phyloP scores from a whole-genome alignment of 176 grass and related monocot genomes.

The Avena eriantha region DNA sequence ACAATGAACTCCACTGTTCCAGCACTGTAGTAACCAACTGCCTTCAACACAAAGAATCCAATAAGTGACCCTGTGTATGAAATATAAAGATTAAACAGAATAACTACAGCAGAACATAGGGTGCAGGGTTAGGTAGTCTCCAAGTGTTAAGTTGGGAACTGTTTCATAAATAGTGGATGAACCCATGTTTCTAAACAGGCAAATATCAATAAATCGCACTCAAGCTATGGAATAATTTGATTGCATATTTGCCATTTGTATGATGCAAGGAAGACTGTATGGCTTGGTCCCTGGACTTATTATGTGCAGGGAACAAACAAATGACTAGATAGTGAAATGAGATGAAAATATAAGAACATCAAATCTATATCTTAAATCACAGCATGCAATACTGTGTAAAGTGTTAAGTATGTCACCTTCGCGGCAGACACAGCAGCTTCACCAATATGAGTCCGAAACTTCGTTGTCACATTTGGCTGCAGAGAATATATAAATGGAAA shows the following conservation, averaged over 20 bases:
- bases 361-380: constrained; percentile 10
- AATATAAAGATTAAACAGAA: constrained; percentile 45
- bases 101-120: constrained; percentile 13
- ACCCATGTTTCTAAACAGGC: background rate
- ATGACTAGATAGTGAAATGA: background rate
- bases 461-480: constrained; percentile 79
- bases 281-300: background rate
- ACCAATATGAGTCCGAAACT: constrained; percentile 81
- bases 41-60: constrained; percentile 77
- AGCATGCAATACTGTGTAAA: constrained; percentile 32
- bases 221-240: background rate
- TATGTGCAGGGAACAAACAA: background rate
- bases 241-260: constrained; percentile 11
- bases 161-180: background rate
- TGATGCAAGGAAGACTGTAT: background rate
- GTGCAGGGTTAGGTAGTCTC: background rate
- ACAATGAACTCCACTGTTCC: constrained; percentile 98
- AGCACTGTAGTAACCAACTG: constrained; percentile 98
- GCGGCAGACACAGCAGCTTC: constrained; percentile 90
- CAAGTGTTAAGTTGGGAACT: constrained; percentile 18
- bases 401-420: constrained; percentile 61
- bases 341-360: constrained; percentile 5
- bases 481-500: constrained; percentile 39
- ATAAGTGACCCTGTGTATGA: constrained; percentile 53
- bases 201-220: background rate